Percentiles rank a stretch among this genome's conserved stretches.
phyloP scores from a whole-genome alignment of 371 early-diverging fungal genomes.

The Gilbertella persicaria region DNA sequence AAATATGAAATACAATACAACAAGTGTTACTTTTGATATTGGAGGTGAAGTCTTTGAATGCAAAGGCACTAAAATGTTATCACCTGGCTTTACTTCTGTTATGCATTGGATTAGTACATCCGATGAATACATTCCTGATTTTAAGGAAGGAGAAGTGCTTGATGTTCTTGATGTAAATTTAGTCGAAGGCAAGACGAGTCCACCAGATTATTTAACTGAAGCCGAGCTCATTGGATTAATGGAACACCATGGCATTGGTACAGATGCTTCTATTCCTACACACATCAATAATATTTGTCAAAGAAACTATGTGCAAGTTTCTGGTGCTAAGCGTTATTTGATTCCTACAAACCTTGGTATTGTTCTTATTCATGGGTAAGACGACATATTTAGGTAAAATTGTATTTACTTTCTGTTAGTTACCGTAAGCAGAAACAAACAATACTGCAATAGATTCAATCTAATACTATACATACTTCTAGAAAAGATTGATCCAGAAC shows the following conservation, averaged over 20 bases:
- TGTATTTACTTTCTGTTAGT: no score
- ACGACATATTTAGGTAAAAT: no score
- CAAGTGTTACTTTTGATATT: conserved; percentile 50
- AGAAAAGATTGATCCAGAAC: conserved; percentile 59
- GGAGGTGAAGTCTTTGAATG: conserved; percentile 53
- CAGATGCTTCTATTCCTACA: conserved; percentile 79
- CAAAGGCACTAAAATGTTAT: conserved; percentile 38
- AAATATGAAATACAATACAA: conserved; percentile 60
- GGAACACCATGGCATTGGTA: conserved; percentile 82
- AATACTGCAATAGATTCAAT: neutral
- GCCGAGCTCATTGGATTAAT: conserved; percentile 64
- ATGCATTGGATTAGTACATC: conserved; percentile 52
- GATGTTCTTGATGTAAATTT: conserved; percentile 24
- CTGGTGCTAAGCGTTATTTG: conserved; percentile 36
- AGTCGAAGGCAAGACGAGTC: conserved; percentile 61
- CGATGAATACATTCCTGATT: conserved; percentile 54
- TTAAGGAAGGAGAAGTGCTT: conserved; percentile 37
- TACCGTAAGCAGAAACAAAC: no score
- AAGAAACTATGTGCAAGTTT: conserved; percentile 60
- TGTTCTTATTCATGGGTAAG: conserved; percentile 56
- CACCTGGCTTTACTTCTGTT: conserved; percentile 52
- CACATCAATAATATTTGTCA: conserved; percentile 76
- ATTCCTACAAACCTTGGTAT: conserved; percentile 57
- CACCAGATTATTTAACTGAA: conserved; percentile 72
- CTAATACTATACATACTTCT: neutral